phyloP scores from a whole-genome alignment of 495 filamentous ascomycete genomes.

The Aspergillus sparsus region DNA sequence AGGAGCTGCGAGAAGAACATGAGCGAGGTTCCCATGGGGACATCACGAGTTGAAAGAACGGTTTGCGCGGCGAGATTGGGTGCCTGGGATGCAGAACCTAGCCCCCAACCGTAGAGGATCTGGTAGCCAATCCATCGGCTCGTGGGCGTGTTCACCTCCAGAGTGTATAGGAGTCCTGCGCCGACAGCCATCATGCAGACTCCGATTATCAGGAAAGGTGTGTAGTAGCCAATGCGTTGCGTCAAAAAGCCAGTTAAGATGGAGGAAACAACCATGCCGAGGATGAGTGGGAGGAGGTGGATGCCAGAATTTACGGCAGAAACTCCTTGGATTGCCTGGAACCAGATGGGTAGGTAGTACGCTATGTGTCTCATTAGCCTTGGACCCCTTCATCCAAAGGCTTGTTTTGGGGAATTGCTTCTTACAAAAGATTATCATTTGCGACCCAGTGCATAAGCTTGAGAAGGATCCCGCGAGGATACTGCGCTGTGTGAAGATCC shows the following conservation, averaged over 20 bases:
- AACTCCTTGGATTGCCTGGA: slow-evolving; percentile 60
- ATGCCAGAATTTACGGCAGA: slow-evolving; percentile 64
- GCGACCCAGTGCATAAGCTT: no score
- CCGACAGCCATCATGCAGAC: slow-evolving; percentile 58
- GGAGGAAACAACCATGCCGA: slow-evolving; percentile 32
- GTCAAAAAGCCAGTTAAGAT: slow-evolving; percentile 50
- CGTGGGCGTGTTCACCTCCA: slow-evolving; percentile 39
- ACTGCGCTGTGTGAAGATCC: not conserved
- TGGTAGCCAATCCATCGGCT: slow-evolving; percentile 48
- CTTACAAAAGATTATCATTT: not conserved
- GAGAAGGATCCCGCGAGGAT: not conserved
- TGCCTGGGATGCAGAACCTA: no score
- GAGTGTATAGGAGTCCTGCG: slow-evolving; percentile 63
- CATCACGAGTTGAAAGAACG: no score
- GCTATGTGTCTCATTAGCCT: slow-evolving; percentile 36
- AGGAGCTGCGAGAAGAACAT: no score
- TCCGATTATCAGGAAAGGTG: slow-evolving; percentile 62
- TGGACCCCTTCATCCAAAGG: not conserved
- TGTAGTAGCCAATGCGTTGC: slow-evolving; percentile 64
- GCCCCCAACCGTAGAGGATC: not conserved
- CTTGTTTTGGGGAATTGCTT: not conserved
- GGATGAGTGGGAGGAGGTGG: slow-evolving; percentile 34
- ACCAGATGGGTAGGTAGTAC: slow-evolving; percentile 48
- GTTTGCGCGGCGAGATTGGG: no score
- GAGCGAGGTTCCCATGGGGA: no score